Evolutionary conservation across 139 green algal genomes (phyloP), one percentile per base, ranked within the genome.

Genomic region (Chlorella vulgaris): DNA sequence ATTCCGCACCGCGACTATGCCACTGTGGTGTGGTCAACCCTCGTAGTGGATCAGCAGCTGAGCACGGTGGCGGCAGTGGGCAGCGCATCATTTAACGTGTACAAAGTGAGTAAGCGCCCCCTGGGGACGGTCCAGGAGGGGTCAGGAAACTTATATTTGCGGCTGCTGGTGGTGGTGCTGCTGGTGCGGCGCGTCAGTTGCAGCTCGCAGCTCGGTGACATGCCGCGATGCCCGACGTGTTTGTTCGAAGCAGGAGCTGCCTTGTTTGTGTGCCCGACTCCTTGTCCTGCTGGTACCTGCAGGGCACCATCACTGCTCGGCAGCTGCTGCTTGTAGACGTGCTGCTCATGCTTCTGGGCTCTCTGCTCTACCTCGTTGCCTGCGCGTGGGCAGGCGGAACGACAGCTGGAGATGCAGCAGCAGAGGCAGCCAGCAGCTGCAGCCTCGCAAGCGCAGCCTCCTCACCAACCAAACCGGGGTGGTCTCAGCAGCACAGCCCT

Each of bases 11-110:
- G 84, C 24, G 83, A 78, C 80, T 90, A 90, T 38, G 53, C 35
- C 40, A 60, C 58, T 2, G 85, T 98, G 26, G 94, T 95, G 33
- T 47, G 88, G 43, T 89, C 86, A 35, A 89, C 91, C 0, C 68
- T 86, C 31, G 83, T 89, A 1, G 82, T 98, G 21, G 89, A 86
- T 26, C 91, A 97, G 85, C 94, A 98, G 87, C 76, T 96, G 22
- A 85, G 53, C 36, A 90, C 82, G 2, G 91, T 94, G 4, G 78
- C 80, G 6, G 77, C 87, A 0, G 83, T 90, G 7, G 81, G 86
- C 8, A 61, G 74, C 5, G 86, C 93, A 33, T 87, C 91, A 19
- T 75, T 88, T 51, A 84, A 92, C 29, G 63, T 94, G 29, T 86
- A 91, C 50, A 38, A 80, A 60, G 84, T 35, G 47, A 75, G 53